Conservation (phyloP, 176 grass and related monocot genomes). For the Echinochloa phyllopogon region DNA sequence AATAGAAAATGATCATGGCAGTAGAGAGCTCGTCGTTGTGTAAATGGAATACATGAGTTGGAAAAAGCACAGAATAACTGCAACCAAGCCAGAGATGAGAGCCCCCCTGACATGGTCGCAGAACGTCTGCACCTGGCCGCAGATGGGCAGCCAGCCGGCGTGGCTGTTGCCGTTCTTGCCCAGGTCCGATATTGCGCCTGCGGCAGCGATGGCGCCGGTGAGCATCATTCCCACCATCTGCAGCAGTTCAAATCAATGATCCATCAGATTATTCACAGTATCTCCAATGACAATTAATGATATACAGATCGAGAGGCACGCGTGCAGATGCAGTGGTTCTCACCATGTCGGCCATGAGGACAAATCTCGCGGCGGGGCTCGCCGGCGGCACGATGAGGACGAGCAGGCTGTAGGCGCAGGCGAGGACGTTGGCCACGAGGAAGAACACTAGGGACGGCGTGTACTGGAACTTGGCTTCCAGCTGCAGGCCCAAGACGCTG, state of each 20-base stretch:
- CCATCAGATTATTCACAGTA: too few relatives aligned
- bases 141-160: slow-evolving; percentile 71
- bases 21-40: slow-evolving; percentile 20
- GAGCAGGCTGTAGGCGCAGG: slow-evolving; percentile 53
- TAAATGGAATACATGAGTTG: slow-evolving; percentile 52
- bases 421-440: slow-evolving; percentile 63
- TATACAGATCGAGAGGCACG: too few relatives aligned
- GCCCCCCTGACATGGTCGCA: slow-evolving; percentile 67
- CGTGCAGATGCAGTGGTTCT: too few relatives aligned
- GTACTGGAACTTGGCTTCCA: slow-evolving; percentile 78
- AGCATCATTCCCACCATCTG: slow-evolving; percentile 71
- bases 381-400: slow-evolving; percentile 47
- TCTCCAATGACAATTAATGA: too few relatives aligned
- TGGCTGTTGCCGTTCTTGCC: slow-evolving; percentile 79
- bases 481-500: slow-evolving; percentile 50
- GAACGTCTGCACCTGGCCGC: slow-evolving; percentile 51
- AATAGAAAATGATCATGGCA: slow-evolving; percentile 4
- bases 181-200: slow-evolving; percentile 51
- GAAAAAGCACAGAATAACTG: slow-evolving; percentile 42
- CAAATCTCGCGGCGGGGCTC: slow-evolving; percentile 17
- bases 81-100: slow-evolving; percentile 54
- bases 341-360: slow-evolving; percentile 69
- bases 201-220: slow-evolving; percentile 53
- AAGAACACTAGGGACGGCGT: slow-evolving; percentile 67
- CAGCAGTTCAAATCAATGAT: slow-evolving; percentile 3